These are phyloP conservation scores for Jacaranda copaia DNA, from an alignment of 257 asterid genomes.

Conservation along the genomic window DNA sequence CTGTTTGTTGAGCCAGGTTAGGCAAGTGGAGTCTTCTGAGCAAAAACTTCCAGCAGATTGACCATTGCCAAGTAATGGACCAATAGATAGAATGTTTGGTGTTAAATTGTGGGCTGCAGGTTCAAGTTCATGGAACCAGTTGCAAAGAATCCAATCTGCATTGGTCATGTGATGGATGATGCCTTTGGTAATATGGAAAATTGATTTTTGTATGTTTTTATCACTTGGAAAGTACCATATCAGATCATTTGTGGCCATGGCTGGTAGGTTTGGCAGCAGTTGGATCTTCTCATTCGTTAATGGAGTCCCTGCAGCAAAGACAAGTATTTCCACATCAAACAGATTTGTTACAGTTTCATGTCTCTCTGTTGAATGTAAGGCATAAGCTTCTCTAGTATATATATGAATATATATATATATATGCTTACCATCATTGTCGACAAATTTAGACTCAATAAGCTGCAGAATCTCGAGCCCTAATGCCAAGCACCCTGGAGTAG, in stretches of 20 bases:
- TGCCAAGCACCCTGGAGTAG: slow-evolving; percentile 62
- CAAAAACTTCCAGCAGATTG: slow-evolving; percentile 48
- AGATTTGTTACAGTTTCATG: too few species aligned
- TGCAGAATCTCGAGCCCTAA: slow-evolving; percentile 47
- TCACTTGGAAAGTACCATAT: slow-evolving; percentile 60
- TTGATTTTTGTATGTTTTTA: slow-evolving; percentile 33
- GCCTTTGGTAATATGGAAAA: slow-evolving; percentile 34
- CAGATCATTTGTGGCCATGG: slow-evolving; percentile 46
- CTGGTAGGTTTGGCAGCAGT: slow-evolving; percentile 47
- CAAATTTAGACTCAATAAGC: slow-evolving; percentile 43
- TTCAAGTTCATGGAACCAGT: slow-evolving; percentile 54
- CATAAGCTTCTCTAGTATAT: too few species aligned
- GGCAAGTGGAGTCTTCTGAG: slow-evolving; percentile 59
- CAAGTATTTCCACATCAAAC: background rate
- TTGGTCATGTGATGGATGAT: slow-evolving; percentile 11
- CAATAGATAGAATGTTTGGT: slow-evolving; percentile 55
- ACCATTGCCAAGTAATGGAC: slow-evolving; percentile 54
- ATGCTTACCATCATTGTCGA: slow-evolving; percentile 49
- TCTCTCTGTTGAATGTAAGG: too few species aligned
- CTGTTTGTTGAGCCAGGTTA: slow-evolving; percentile 66
- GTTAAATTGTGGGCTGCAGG: slow-evolving; percentile 30
- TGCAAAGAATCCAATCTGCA: slow-evolving; percentile 60
- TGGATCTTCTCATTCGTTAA: slow-evolving; percentile 47
- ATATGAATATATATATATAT: too few species aligned
- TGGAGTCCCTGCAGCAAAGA: slow-evolving; percentile 49